A percentile compares a stretch with the other conserved stretches of the same genome.
phyloP scores from a whole-genome alignment of 768 basidiomycete species.

The Xerocomellus intermedius region DNA sequence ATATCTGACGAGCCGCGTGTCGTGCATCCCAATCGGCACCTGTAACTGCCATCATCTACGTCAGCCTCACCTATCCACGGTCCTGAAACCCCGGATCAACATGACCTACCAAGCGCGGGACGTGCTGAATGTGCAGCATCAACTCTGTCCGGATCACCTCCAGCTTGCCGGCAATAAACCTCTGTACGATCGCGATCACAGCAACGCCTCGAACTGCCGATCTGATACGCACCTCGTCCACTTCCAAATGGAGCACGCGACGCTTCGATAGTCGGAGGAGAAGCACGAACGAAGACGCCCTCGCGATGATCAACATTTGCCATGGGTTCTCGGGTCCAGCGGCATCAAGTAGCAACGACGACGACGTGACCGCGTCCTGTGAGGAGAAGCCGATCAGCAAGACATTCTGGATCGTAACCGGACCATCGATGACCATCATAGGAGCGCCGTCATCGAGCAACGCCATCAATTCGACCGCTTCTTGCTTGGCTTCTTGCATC shows the following conservation, averaged over 20 bases:
- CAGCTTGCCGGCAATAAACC: constrained; percentile 14
- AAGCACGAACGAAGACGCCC: constrained; percentile 19
- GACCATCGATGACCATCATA: constrained; percentile 5
- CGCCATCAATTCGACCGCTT: constrained; percentile 15
- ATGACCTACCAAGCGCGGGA: constrained; percentile 19
- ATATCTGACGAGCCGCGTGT: constrained; percentile 18
- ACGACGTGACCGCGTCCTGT: constrained; percentile 8
- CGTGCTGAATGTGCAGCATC: constrained; percentile 5
- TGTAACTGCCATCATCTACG: constrained; percentile 6
- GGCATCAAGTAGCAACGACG: background rate
- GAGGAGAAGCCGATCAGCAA: background rate
- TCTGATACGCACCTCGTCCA: constrained; percentile 21
- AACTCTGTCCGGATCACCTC: constrained; percentile 22
- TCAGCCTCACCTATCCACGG: constrained; percentile 11
- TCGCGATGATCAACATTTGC: constrained; percentile 23
- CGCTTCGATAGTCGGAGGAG: constrained; percentile 17
- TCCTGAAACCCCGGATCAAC: background rate
- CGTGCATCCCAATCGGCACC: constrained; percentile 12
- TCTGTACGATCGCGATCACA: constrained; percentile 6
- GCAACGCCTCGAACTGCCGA: background rate
- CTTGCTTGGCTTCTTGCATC: constrained; percentile 15
- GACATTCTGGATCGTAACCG: background rate
- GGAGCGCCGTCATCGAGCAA: constrained; percentile 7
- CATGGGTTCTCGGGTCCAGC: background rate
- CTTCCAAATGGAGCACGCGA: constrained; percentile 24